phyloP scores from a whole-genome alignment of 1,284 basidiomycete species.

The Irpex sp. region DNA sequence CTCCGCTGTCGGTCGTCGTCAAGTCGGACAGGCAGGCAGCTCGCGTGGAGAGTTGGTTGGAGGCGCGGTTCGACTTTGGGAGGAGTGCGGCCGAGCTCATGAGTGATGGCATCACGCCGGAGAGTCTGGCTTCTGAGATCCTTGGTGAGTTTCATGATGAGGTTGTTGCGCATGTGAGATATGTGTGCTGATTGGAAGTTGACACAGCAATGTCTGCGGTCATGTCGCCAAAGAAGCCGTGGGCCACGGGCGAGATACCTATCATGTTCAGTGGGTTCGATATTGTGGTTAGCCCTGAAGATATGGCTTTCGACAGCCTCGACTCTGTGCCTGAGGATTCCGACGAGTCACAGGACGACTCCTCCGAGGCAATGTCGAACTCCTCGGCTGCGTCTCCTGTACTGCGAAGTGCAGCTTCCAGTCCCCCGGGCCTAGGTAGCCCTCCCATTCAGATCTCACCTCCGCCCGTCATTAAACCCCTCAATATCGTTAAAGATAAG shows the following conservation, averaged over 20 bases:
- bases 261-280: conserved; percentile 4
- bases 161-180: background rate
- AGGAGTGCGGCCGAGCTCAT: conserved; percentile 2
- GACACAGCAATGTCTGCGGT: background rate
- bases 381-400: background rate
- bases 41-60: conserved; percentile 7
- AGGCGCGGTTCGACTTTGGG: conserved; percentile 8
- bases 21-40: background rate
- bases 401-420: background rate
- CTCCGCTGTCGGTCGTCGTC: conserved; percentile 9
- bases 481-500: background rate
- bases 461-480: background rate
- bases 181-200: no score
- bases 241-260: conserved; percentile 3
- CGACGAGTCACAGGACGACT: background rate
- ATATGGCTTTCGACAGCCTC: background rate
- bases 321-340: background rate
- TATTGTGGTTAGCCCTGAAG: background rate
- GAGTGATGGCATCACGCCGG: conserved; percentile 8
- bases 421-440: background rate
- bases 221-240: background rate
- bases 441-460: background rate
- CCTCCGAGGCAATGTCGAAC: background rate
- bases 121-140: conserved; percentile 9
- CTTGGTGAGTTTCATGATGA: background rate